Conservation (phyloP, 306 rosid genomes). For the Lotus japonicus region DNA sequence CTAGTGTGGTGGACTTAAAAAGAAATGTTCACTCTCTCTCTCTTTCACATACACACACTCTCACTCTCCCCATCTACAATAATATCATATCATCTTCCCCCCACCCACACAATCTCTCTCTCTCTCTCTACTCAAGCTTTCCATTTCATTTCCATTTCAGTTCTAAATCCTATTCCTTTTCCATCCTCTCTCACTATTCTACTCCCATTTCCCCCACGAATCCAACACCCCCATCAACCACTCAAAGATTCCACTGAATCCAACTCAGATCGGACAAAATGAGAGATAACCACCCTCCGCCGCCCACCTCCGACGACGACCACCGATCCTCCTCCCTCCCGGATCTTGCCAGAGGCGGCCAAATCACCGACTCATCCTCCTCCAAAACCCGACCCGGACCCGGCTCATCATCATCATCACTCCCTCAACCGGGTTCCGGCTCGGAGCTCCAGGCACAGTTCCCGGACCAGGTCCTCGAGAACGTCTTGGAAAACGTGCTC, state of each 20-base stretch:
- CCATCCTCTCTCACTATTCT: neutral
- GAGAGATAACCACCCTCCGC: constrained; percentile 39
- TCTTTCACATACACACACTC: neutral
- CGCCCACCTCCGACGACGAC: constrained; percentile 58
- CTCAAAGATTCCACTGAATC: constrained; percentile 19
- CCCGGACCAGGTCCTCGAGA: constrained; percentile 79
- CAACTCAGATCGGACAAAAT: constrained; percentile 29
- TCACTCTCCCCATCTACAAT: neutral
- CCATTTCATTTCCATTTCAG: neutral
- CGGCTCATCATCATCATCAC: too few species aligned
- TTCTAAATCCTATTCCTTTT: neutral
- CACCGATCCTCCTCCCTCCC: constrained; percentile 46
- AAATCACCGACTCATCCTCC: constrained; percentile 39
- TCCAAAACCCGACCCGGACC: constrained; percentile 30
- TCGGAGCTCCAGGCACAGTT: constrained; percentile 32
- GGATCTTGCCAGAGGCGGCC: constrained; percentile 48
- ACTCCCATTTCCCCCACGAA: constrained; percentile 9
- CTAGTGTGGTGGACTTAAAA: too few species aligned
- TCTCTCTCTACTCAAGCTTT: neutral
- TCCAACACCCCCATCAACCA: constrained; percentile 7
- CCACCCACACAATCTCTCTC: neutral
- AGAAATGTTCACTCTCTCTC: constrained; percentile 1
- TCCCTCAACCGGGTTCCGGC: constrained; percentile 27
- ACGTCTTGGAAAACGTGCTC: constrained; percentile 91
- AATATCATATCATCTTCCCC: neutral